Conservation (phyloP, 2,329 filamentous ascomycete species). For the Colletotrichum musicola region DNA sequence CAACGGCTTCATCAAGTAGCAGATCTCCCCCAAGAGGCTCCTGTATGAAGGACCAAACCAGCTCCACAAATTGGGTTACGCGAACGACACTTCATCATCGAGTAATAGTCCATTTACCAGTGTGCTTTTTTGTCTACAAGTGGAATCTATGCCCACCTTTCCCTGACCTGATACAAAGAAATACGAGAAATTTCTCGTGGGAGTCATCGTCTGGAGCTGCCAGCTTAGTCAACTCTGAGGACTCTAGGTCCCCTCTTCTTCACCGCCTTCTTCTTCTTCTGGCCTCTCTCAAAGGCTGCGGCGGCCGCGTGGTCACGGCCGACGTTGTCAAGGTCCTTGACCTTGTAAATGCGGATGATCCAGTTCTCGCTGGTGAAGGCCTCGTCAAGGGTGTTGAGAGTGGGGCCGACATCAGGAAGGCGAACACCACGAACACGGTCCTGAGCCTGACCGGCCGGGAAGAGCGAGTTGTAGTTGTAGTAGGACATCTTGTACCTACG, state of each 20-base stretch:
- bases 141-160: constrained; percentile 36
- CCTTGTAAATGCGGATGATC: constrained; percentile 99
- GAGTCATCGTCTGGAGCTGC: constrained; percentile 13
- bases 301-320: constrained; percentile 84
- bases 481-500: constrained; percentile 99
- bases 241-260: constrained; percentile 81
- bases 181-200: constrained; percentile 22
- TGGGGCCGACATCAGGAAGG: constrained; percentile 86
- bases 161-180: constrained; percentile 37
- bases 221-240: constrained; percentile 76
- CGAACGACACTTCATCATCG: constrained; percentile 21
- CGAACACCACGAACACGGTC: constrained; percentile 88
- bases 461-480: constrained; percentile 94
- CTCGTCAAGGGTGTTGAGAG: constrained; percentile 91
- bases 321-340: constrained; percentile 98
- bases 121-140: constrained; percentile 48
- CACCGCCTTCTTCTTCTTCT: constrained; percentile 83
- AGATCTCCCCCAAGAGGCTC: background rate
- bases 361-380: constrained; percentile 99
- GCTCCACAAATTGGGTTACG: background rate
- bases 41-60: background rate
- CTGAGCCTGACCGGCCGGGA: constrained; percentile 89
- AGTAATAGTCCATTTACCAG: constrained; percentile 51
- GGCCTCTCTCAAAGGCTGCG: constrained; percentile 79
- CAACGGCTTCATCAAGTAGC: no score